phyloP scores from a whole-genome alignment of 164 flowering plant genomes.

The grape (Vitis vinifera) region DNA sequence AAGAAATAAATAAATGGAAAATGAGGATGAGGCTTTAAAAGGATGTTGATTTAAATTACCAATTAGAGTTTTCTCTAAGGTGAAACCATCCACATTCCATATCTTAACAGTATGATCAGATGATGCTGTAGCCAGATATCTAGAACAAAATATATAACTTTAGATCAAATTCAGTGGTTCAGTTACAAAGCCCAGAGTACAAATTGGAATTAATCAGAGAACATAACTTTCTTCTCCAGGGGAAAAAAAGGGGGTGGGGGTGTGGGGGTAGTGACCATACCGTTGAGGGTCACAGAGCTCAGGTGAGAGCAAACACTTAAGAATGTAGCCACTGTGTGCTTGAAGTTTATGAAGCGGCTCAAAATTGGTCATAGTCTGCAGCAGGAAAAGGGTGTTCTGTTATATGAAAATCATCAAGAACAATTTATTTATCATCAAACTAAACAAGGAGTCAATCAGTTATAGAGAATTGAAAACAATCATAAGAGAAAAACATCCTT shows the following conservation, averaged over 20 bases:
- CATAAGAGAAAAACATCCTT: too few species aligned
- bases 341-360: conserved; percentile 95
- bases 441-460: too few species aligned
- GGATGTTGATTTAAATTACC: conserved; percentile 36
- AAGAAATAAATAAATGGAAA: not conserved
- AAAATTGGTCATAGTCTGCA: conserved; percentile 93
- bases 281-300: conserved; percentile 83
- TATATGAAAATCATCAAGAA: too few species aligned
- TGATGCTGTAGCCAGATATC: conserved; percentile 96
- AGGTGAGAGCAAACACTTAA: conserved; percentile 89
- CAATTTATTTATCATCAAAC: too few species aligned
- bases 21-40: not conserved
- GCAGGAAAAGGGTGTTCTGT: not conserved
- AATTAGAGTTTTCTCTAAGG: conserved; percentile 70
- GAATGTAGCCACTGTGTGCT: conserved; percentile 87
- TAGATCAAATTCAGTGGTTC: too few species aligned
- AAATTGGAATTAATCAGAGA: too few species aligned
- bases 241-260: too few species aligned
- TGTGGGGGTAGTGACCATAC: conserved; percentile 22
- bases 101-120: conserved; percentile 92
- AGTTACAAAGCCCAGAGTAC: too few species aligned
- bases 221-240: too few species aligned
- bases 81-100: conserved; percentile 97
- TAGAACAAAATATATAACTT: conserved; percentile 16
- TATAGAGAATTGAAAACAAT: too few species aligned